Base-by-base conservation (phyloP, 140 eudicot genomes). In the Flaveria floridana region DNA sequence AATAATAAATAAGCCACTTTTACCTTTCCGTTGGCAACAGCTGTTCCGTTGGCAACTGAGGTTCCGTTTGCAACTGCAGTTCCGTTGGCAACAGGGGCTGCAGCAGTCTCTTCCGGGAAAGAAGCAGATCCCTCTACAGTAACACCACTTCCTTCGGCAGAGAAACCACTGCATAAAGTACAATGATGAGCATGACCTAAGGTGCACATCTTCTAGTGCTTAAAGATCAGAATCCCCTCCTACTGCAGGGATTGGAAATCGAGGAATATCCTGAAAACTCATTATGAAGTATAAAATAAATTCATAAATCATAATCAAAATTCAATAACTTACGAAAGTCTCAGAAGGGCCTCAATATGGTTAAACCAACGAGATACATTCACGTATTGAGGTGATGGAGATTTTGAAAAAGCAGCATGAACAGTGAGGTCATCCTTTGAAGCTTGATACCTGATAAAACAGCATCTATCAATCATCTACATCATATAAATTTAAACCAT, bases 361-460 rank as follows among this genome's bases (percentile, higher is more conserved):
- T 80, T 79, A 83, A 78, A 95, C 99, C 99, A 95, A 16, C 99
- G 86, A 50, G 86, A 82, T 2, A 82, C 96, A 70, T 95, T 95
- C 67, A 88, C 89, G 20, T 82, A 91, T 62, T 78, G 83, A 0
- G 96, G 41, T 57, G 97, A 87, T 65, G 95, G 97, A 65, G 86
- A 76, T 57, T 81, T 82, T 6, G 92, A 12, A 68, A 95, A 80
- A 20, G 95, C 88, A 18, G 89, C 85, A 74, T 84, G 83, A 59
- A 91, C 96, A 9, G 89, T 68, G 50, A 95, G 81, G 75, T 95
- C 99, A 76, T 95, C 99, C 81, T 90, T 95, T 21, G 99, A 95
- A 68, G 99, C 99, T 76, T 82, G 97, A 81, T 95, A 91, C 69
- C 98, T 92, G 66, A 23, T 15, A 64, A n/a, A 37, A 61, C 21